These are phyloP conservation scores for Orbilia oligospora DNA, from an alignment of 2,329 filamentous ascomycete genomes.

Conservation along the genomic window DNA sequence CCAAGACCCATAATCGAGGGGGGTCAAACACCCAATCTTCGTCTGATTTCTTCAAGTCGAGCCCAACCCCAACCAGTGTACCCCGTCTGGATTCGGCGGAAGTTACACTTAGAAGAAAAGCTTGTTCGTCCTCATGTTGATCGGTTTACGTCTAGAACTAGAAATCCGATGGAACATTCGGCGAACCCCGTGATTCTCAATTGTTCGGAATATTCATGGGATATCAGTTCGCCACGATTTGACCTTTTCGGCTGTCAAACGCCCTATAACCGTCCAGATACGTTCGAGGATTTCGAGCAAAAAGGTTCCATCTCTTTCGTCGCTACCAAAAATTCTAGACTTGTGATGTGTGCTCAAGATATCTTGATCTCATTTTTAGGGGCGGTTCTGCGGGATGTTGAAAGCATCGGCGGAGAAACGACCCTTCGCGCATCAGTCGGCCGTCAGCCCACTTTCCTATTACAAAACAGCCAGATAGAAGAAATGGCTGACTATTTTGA, in stretches of 20 bases:
- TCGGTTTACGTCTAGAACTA: too few relatives aligned
- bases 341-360: conserved; percentile 51
- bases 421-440: conserved; percentile 1
- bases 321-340: conserved; percentile 14
- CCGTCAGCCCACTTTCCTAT: background rate
- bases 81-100: conserved; percentile 30
- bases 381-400: conserved; percentile 1
- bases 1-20: too few relatives aligned
- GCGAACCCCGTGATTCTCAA: background rate
- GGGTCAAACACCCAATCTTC: too few relatives aligned
- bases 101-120: background rate
- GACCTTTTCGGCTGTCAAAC: background rate
- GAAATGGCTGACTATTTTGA: conserved; percentile 63
- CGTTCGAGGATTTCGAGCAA: too few relatives aligned
- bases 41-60: too few relatives aligned
- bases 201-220: too few relatives aligned
- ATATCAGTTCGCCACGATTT: too few relatives aligned
- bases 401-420: conserved; percentile 31
- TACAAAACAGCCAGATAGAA: conserved; percentile 35
- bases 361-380: conserved; percentile 46
- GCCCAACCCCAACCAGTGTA: conserved; percentile 4
- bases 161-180: too few relatives aligned
- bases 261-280: too few relatives aligned
- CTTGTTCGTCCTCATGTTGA: too few relatives aligned
- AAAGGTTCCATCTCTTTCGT: background rate